These are phyloP conservation scores for Pisolithus thermaeus DNA, from an alignment of 1,284 basidiomycete species.

Conservation along the genomic window DNA sequence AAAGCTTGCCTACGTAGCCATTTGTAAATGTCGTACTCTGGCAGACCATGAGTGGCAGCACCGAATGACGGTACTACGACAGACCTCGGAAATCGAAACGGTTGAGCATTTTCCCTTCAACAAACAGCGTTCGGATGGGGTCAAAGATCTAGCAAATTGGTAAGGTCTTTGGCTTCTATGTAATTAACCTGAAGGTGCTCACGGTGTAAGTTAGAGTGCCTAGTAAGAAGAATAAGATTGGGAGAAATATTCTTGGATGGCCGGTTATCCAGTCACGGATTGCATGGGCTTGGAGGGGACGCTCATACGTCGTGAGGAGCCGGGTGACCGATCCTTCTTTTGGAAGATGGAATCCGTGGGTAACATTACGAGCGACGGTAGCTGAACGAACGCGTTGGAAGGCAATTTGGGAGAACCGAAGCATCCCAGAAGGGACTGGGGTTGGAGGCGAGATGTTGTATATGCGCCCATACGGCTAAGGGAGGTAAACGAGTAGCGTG, in stretches of 20 bases:
- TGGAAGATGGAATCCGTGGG: constrained; percentile 64
- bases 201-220: constrained; percentile 88
- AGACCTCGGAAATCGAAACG: constrained; percentile 75
- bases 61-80: constrained; percentile 9
- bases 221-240: constrained; percentile 80
- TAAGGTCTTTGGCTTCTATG: not conserved
- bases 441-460: constrained; percentile 57
- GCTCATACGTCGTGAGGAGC: constrained; percentile 65
- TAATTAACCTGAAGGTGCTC: constrained; percentile 24
- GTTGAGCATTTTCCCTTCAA: constrained; percentile 77
- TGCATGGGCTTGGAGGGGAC: constrained; percentile 71
- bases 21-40: constrained; percentile 60
- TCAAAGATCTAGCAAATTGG: constrained; percentile 71
- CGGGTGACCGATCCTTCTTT: constrained; percentile 39
- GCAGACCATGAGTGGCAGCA: constrained; percentile 5
- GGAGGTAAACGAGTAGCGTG: constrained; percentile 8
- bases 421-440: constrained; percentile 62
- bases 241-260: constrained; percentile 86
- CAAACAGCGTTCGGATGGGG: constrained; percentile 81
- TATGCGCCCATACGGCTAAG: constrained; percentile 81
- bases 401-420: constrained; percentile 58
- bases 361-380: constrained; percentile 78
- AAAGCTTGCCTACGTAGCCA: constrained; percentile 62
- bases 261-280: constrained; percentile 78
- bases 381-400: constrained; percentile 68